A percentile compares a stretch with the other conserved stretches of the same genome.
phyloP scores from a whole-genome alignment of 768 basidiomycete genomes.

The Tulasnella calospora region DNA sequence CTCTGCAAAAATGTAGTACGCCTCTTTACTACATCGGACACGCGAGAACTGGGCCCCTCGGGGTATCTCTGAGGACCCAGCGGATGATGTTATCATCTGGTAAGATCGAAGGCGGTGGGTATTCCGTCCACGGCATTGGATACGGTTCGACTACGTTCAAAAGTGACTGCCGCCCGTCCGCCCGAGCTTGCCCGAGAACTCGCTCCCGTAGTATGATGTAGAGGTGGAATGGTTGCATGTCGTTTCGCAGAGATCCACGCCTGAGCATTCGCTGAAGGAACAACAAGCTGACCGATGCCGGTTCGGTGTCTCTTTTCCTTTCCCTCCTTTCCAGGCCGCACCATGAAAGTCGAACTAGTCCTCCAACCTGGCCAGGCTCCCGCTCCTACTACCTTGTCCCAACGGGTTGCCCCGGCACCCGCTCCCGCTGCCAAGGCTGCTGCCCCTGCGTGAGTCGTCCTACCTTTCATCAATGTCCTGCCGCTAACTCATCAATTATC shows the following conservation, averaged over 20 bases:
- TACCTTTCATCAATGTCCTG: constrained; percentile 33
- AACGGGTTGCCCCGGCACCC: constrained; percentile 77
- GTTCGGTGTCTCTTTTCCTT: not conserved
- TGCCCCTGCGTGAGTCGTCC: constrained; percentile 38
- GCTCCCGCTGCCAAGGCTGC: constrained; percentile 37
- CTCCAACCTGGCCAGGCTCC: constrained; percentile 71
- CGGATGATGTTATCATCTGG: too few species aligned
- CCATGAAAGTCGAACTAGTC: constrained; percentile 98
- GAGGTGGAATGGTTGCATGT: not conserved
- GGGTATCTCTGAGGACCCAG: too few species aligned
- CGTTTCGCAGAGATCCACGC: not conserved
- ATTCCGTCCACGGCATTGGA: not conserved
- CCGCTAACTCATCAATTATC: not conserved
- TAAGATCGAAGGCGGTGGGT: too few species aligned
- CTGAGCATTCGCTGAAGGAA: not conserved
- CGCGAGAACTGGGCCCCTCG: too few species aligned
- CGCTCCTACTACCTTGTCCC: constrained; percentile 61
- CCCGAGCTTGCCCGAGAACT: not conserved
- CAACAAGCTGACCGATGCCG: not conserved
- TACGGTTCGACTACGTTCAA: not conserved
- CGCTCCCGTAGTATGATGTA: not conserved
- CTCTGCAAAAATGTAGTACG: not conserved
- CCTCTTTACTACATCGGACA: not conserved
- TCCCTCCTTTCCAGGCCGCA: constrained; percentile 59
- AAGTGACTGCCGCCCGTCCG: not conserved